Evolutionary conservation across 805 yeast genomes (phyloP).

Genomic region (Cyberlindnera japonica): DNA sequence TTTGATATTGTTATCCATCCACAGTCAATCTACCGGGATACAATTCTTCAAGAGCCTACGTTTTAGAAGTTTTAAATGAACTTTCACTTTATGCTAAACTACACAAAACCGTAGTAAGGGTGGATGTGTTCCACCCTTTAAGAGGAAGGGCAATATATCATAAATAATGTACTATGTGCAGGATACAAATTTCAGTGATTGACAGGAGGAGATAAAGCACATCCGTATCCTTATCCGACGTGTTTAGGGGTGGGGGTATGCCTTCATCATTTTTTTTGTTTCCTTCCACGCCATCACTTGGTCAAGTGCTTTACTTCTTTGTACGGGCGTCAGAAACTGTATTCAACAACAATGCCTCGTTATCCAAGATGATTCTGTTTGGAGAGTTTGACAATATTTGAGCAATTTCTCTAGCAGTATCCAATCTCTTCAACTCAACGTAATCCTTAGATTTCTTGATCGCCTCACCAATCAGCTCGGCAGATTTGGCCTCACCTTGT

Average conservation of each 20-base stretch:
- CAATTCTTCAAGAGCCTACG: no score
- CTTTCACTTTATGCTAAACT: no score
- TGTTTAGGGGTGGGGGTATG: no score
- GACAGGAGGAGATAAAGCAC: not conserved
- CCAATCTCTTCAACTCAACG: conserved; percentile 93
- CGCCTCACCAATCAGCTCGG: conserved; percentile 98
- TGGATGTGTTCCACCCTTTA: no score
- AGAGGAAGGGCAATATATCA: no score
- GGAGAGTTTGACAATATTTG: conserved; percentile 80
- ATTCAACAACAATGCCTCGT: conserved; percentile 86
- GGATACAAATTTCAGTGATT: not conserved
- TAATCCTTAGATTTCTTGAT: conserved; percentile 94
- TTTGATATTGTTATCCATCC: not conserved
- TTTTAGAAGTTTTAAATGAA: no score
- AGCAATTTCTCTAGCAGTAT: conserved; percentile 96
- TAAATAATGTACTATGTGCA: conserved; percentile 2
- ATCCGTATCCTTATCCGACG: no score
- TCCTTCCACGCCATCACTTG: no score
- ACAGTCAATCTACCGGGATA: no score
- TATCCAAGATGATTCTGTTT: conserved; percentile 86
- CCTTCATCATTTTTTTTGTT: no score
- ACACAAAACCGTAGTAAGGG: no score
- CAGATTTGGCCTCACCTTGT: conserved; percentile 97
- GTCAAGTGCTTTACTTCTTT: conserved; percentile 23
- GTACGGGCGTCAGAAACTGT: conserved; percentile 76